Evolutionary conservation across 306 rosid genomes (phyloP).

Genomic region (Oxytropis ochrocephala): DNA sequence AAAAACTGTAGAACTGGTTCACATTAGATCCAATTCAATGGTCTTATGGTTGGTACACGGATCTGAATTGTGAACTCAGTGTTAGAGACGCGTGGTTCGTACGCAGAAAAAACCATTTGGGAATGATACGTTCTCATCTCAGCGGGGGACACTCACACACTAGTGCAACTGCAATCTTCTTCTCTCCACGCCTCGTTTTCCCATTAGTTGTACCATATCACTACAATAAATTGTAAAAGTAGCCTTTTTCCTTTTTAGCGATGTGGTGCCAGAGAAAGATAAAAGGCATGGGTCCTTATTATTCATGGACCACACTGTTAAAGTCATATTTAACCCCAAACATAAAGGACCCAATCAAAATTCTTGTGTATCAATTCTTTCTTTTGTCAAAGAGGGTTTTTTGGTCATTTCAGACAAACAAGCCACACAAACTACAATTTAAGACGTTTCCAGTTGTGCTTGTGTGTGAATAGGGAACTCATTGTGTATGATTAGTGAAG

Average conservation of each 20-base stretch:
- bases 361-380: no score
- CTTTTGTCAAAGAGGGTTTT: neutral
- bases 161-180: neutral
- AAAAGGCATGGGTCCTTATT: slow-evolving; percentile 12
- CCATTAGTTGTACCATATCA: neutral
- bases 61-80: no score
- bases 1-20: no score
- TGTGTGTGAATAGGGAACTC: slow-evolving; percentile 15
- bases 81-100: slow-evolving; percentile 49
- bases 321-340: slow-evolving; percentile 15
- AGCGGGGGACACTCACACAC: neutral
- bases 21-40: no score
- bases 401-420: neutral
- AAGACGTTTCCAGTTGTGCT: neutral
- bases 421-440: neutral
- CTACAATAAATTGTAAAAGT: slow-evolving; percentile 56
- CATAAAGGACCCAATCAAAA: neutral
- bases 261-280: slow-evolving; percentile 12
- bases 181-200: slow-evolving; percentile 5
- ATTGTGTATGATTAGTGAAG: neutral
- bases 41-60: no score
- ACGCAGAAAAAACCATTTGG: slow-evolving; percentile 4
- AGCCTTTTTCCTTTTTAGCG: slow-evolving; percentile 33
- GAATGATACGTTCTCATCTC: slow-evolving; percentile 2
- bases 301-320: slow-evolving; percentile 36